These are phyloP conservation scores for Pestalotiopsis sp. DNA, from an alignment of 2,329 filamentous ascomycete genomes.

Conservation along the genomic window DNA sequence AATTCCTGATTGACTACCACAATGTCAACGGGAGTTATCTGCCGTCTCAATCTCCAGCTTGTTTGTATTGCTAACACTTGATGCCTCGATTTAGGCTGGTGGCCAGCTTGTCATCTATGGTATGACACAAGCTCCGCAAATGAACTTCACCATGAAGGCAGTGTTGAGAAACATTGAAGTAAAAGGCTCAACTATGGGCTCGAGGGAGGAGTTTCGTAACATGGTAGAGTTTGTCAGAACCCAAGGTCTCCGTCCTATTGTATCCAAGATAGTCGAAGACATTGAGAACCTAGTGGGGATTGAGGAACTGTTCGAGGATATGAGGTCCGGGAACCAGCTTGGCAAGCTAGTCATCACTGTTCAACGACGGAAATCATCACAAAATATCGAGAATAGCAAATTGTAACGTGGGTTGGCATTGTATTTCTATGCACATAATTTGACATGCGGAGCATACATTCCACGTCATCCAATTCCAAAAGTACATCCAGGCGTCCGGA, in stretches of 20 bases:
- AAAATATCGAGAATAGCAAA: too few species aligned
- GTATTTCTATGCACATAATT: too few species aligned
- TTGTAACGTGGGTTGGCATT: too few species aligned
- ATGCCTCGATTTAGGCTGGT: too few species aligned
- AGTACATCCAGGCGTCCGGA: too few species aligned
- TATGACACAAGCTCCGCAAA: conserved; percentile 83
- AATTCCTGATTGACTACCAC: too few species aligned
- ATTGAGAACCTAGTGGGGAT: conserved; percentile 73
- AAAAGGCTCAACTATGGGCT: conserved; percentile 87
- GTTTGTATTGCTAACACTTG: too few species aligned
- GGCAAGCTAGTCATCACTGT: conserved; percentile 76
- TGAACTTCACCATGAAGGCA: conserved; percentile 81
- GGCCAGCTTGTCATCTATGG: conserved; percentile 50
- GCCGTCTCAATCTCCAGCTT: conserved; percentile 78
- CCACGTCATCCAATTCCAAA: too few species aligned
- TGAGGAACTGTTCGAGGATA: conserved; percentile 79
- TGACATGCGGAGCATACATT: too few species aligned
- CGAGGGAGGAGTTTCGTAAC: conserved; percentile 77
- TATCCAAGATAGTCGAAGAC: conserved; percentile 50
- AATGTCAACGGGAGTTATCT: conserved; percentile 31
- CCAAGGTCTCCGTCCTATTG: conserved; percentile 43
- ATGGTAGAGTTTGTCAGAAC: conserved; percentile 83
- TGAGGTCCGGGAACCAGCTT: conserved; percentile 82
- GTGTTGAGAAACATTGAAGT: conserved; percentile 85
- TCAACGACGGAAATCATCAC: too few species aligned